These are phyloP conservation scores for Malus hybrid DNA, from an alignment of 331 rosid genomes.

Conservation along the genomic window DNA sequence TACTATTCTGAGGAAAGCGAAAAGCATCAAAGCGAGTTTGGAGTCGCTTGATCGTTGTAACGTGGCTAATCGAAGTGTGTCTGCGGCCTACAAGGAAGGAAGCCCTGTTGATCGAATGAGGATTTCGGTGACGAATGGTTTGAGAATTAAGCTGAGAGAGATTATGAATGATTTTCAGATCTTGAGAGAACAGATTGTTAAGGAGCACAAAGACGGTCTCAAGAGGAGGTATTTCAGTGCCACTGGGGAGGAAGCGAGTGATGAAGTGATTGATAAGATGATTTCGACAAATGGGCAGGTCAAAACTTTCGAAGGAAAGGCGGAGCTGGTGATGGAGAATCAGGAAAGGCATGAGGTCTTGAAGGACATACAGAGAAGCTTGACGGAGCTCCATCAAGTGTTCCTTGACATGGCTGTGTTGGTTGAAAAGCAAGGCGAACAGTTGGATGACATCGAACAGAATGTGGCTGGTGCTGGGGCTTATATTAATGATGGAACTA, in stretches of 20 bases:
- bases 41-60: slow-evolving; percentile 6
- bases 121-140: slow-evolving; percentile 10
- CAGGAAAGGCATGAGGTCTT: slow-evolving; percentile 5
- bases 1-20: slow-evolving; percentile 2
- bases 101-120: slow-evolving; percentile 18
- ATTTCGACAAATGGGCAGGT: neutral
- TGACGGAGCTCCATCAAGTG: slow-evolving; percentile 14
- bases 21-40: neutral
- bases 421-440: slow-evolving; percentile 14
- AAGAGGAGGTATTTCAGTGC: slow-evolving; percentile 14
- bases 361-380: slow-evolving; percentile 11
- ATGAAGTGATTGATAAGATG: slow-evolving; percentile 7
- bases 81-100: slow-evolving; percentile 4
- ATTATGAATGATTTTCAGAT: slow-evolving; percentile 8
- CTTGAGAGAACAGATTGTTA: slow-evolving; percentile 4
- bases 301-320: slow-evolving; percentile 1
- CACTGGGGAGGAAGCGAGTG: slow-evolving; percentile 7
- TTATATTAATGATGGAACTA: slow-evolving; percentile 11
- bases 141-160: slow-evolving; percentile 11
- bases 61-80: neutral
- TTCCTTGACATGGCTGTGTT: slow-evolving; percentile 16
- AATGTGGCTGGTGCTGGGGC: slow-evolving; percentile 7
- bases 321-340: slow-evolving; percentile 5
- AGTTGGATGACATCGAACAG: slow-evolving; percentile 3
- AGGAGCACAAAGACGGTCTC: slow-evolving; percentile 11